phyloP scores from a whole-genome alignment of 2,329 filamentous ascomycete species.

The Fusarium ramigenum region DNA sequence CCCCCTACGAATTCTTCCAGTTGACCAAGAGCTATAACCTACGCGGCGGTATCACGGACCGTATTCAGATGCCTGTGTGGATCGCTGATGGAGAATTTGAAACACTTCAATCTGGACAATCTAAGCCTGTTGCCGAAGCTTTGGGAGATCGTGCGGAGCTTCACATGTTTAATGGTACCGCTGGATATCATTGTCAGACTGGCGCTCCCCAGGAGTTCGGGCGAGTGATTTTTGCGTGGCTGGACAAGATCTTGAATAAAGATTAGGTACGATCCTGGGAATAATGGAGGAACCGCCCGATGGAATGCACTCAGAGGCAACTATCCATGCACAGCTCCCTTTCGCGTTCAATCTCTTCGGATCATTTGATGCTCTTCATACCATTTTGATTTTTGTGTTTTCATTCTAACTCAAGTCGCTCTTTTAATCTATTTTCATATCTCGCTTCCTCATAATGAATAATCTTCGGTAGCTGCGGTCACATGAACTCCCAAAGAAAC shows the following conservation, averaged over 20 bases:
- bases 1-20: conserved; percentile 43
- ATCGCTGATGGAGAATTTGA: conserved; percentile 34
- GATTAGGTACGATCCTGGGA: neutral
- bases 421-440: neutral
- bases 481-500: too few species aligned
- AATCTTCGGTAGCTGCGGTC: accelerated
- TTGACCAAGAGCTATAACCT: conserved; percentile 24
- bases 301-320: too few species aligned
- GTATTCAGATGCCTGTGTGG: conserved; percentile 40
- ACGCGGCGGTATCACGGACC: neutral
- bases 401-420: neutral
- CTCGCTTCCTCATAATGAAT: too few species aligned
- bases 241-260: conserved; percentile 7
- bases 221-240: conserved; percentile 9
- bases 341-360: neutral
- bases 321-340: neutral
- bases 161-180: conserved; percentile 14
- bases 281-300: too few species aligned
- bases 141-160: conserved; percentile 6
- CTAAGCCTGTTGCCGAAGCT: neutral
- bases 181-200: conserved; percentile 21
- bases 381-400: accelerated
- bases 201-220: conserved; percentile 9
- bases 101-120: conserved; percentile 19
- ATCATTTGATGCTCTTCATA: accelerated